These are phyloP conservation scores for Solanum habrochaites DNA, from an alignment of 257 asterid species.

Conservation along the genomic window DNA sequence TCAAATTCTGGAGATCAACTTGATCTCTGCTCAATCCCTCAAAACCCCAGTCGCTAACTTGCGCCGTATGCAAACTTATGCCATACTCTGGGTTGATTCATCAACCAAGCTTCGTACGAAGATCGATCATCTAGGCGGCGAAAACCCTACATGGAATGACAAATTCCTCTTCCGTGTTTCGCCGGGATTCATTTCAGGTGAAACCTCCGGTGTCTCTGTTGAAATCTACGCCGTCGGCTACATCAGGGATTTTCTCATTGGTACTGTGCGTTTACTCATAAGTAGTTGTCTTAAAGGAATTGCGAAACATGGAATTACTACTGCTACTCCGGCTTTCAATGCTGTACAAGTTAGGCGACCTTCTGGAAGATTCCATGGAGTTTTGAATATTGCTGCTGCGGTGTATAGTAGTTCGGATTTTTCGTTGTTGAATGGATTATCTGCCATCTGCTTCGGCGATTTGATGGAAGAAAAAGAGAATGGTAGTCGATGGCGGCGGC, in stretches of 20 bases:
- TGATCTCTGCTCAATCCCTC: constrained; percentile 89
- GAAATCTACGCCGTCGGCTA: constrained; percentile 73
- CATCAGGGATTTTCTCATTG: constrained; percentile 49
- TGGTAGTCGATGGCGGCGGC: constrained; percentile 17
- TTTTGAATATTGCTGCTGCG: constrained; percentile 67
- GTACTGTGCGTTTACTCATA: constrained; percentile 67
- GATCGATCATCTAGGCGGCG: constrained; percentile 53
- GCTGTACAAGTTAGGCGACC: constrained; percentile 83
- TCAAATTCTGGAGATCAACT: constrained; percentile 68
- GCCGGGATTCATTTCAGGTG: constrained; percentile 48
- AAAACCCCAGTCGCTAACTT: constrained; percentile 47
- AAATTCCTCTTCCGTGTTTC: constrained; percentile 74
- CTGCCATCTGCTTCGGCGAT: constrained; percentile 62
- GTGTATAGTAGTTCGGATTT: constrained; percentile 40
- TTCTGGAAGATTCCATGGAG: constrained; percentile 74
- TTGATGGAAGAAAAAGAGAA: constrained; percentile 36
- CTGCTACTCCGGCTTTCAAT: constrained; percentile 50
- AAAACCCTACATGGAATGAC: constrained; percentile 92
- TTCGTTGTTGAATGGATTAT: constrained; percentile 30
- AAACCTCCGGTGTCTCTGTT: constrained; percentile 74
- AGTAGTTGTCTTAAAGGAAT: constrained; percentile 31
- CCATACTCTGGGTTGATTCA: constrained; percentile 60
- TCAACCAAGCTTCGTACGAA: constrained; percentile 64
- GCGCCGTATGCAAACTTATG: constrained; percentile 68
- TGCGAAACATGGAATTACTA: neutral